Percentiles rank a stretch among this genome's conserved stretches.
These are phyloP conservation scores for Penicilliopsis zonata DNA, from an alignment of 495 filamentous ascomycete species.

Conservation along the genomic window DNA sequence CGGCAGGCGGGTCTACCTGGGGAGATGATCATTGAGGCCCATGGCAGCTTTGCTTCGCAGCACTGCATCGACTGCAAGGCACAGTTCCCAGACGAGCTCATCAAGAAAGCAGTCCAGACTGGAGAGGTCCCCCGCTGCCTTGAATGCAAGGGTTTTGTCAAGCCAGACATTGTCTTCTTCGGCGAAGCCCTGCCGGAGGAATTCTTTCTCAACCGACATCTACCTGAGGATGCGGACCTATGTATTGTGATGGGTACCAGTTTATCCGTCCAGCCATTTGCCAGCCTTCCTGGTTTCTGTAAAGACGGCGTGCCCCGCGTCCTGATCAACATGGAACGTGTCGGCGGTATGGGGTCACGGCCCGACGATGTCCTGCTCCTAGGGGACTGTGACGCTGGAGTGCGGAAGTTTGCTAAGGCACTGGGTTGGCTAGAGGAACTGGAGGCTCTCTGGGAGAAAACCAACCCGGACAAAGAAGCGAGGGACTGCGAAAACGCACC, in stretches of 20 bases:
- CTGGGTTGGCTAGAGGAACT: slow-evolving; percentile 84
- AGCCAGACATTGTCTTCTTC: slow-evolving; percentile 97
- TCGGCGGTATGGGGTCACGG: slow-evolving; percentile 65
- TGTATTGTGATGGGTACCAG: slow-evolving; percentile 89
- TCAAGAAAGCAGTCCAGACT: slow-evolving; percentile 52
- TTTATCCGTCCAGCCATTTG: slow-evolving; percentile 81
- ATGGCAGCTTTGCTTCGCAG: slow-evolving; percentile 86
- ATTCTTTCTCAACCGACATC: slow-evolving; percentile 49
- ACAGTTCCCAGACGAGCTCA: slow-evolving; percentile 55
- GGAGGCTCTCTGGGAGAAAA: slow-evolving; percentile 52
- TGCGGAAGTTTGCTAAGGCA: slow-evolving; percentile 68
- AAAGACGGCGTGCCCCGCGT: slow-evolving; percentile 54
- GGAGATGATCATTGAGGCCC: slow-evolving; percentile 80
- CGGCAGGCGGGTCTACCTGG: slow-evolving; percentile 72
- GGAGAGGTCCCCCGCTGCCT: slow-evolving; percentile 58
- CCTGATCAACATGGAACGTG: slow-evolving; percentile 79
- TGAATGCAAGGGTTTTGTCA: slow-evolving; percentile 70
- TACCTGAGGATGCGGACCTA: slow-evolving; percentile 58
- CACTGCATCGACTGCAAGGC: slow-evolving; percentile 79
- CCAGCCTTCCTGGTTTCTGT: slow-evolving; percentile 58
- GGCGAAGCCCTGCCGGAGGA: slow-evolving; percentile 66
- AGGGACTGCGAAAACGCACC: slow-evolving; percentile 20
- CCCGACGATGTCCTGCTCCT: slow-evolving; percentile 66
- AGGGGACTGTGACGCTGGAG: slow-evolving; percentile 69
- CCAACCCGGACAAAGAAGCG: slow-evolving; percentile 28